phyloP scores from a whole-genome alignment of 192 early-diverging fungal genomes.

The Coemansia sp. region DNA sequence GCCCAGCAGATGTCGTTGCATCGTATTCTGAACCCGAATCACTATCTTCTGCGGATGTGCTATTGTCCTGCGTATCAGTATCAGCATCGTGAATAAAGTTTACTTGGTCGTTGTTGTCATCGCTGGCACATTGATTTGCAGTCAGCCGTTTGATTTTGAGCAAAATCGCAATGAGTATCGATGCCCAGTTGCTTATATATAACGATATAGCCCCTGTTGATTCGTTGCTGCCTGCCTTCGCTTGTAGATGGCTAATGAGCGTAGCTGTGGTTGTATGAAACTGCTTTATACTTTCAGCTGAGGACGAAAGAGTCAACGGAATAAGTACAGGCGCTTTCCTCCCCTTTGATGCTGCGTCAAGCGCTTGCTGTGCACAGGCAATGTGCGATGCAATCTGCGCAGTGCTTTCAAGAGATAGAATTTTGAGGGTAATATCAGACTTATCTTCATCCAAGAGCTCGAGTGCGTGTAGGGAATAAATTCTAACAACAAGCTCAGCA shows the following conservation, averaged over 20 bases:
- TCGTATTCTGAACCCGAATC: slow-evolving; percentile 5
- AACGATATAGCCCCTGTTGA: slow-evolving; percentile 37
- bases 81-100: not conserved
- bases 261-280: slow-evolving; percentile 19
- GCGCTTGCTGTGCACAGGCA: slow-evolving; percentile 10
- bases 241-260: slow-evolving; percentile 39
- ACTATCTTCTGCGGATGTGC: slow-evolving; percentile 1
- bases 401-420: slow-evolving; percentile 64
- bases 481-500: slow-evolving; percentile 68
- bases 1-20: not conserved
- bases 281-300: not conserved
- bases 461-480: slow-evolving; percentile 71
- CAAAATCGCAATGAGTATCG: slow-evolving; percentile 32
- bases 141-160: slow-evolving; percentile 19
- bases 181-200: slow-evolving; percentile 42
- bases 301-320: not conserved
- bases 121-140: not conserved
- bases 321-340: not conserved
- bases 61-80: not conserved
- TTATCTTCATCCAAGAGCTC: slow-evolving; percentile 64
- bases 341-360: slow-evolving; percentile 2
- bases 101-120: not conserved
- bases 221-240: slow-evolving; percentile 25
- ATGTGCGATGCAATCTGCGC: slow-evolving; percentile 66
- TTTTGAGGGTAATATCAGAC: slow-evolving; percentile 56